Base-by-base conservation (phyloP, 352 stramenopile genomes). In the Pythium brassicae region DNA sequence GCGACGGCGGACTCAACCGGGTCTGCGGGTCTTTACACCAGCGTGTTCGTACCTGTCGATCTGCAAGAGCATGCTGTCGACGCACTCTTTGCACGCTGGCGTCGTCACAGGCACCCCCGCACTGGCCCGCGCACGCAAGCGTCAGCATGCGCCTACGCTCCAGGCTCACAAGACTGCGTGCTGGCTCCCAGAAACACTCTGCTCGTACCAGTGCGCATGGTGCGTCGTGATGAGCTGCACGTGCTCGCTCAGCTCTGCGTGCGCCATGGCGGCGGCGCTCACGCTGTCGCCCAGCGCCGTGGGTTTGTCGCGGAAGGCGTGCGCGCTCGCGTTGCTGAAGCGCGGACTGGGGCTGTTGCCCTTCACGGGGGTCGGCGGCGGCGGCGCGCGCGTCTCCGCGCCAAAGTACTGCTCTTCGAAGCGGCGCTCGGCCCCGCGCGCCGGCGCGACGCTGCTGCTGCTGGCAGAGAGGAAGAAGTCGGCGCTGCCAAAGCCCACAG, bases 241-340 rank as follows among this genome's bases (percentile, higher is more conserved):
- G 29, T 90, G 80, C 53, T 89, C 73, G 45, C 81, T 92, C 6
- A 92, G 56, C 49, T 90, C 78, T 5, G 83, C 82, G 52, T 89
- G 82, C 2, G 78, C 87, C 23, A 61, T 46, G 29, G 76, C 68
- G 4, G 87, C 72, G 11, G 74, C 80, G 45, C 76, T 70, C 56
- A 87, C 72, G 50, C 81, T 89, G 39, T 91, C 76, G 20, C 68
- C 63, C 61, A 88, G 69, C 5, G 66, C 57, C 14, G 42, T 40
- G 20, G 50, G 42, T 15, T 63, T 63, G 50, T 63, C 57, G 15
- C 50, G 50, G 15, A 55, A 61, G 26, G 55, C 55, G 17, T 61
- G 54, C 15, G 53, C 57, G 43, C 58, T 78, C 63, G 35, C 51
- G 49, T 25, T 72, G 65, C 14, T 52, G 50, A 49, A 66, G 46